Percentiles rank a stretch among this genome's conserved stretches.
phyloP scores from a whole-genome alignment of 2,329 filamentous ascomycete species.

The Tolypocladium sp. region DNA sequence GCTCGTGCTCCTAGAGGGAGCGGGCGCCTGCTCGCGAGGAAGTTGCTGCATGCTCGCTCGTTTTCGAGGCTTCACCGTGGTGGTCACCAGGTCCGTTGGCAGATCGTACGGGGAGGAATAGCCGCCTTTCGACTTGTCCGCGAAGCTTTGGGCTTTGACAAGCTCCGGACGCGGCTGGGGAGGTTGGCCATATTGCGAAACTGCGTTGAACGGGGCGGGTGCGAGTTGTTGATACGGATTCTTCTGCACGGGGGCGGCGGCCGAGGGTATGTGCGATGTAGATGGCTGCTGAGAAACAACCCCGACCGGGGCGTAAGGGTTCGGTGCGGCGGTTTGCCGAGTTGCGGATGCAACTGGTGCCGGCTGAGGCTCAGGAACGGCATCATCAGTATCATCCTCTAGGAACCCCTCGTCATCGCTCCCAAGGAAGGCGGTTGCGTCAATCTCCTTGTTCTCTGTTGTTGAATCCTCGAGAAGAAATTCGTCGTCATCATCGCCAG shows the following conservation, averaged over 20 bases:
- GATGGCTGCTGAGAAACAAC: slow-evolving; percentile 8
- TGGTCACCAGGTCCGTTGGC: slow-evolving; percentile 64
- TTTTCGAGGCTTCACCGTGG: slow-evolving; percentile 55
- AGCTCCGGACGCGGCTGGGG: slow-evolving; percentile 33
- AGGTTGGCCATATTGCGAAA: slow-evolving; percentile 27
- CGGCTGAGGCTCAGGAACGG: slow-evolving; percentile 15
- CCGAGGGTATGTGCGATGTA: slow-evolving; percentile 12
- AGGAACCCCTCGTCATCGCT: slow-evolving; percentile 83
- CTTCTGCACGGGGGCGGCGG: slow-evolving; percentile 5
- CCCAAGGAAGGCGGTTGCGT: slow-evolving; percentile 59
- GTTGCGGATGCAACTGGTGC: slow-evolving; percentile 3
- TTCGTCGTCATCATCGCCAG: slow-evolving; percentile 59
- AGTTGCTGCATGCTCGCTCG: slow-evolving; percentile 50
- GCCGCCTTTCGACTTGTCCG: slow-evolving; percentile 79
- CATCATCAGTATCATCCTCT: slow-evolving; percentile 51
- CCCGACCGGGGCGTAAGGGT: slow-evolving; percentile 16
- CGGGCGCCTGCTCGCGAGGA: slow-evolving; percentile 31
- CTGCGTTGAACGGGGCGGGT: slow-evolving; percentile 11
- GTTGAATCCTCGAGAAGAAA: slow-evolving; percentile 51
- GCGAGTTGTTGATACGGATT: slow-evolving; percentile 15
- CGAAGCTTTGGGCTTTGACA: slow-evolving; percentile 70
- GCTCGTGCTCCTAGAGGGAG: slow-evolving; percentile 55
- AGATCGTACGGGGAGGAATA: slow-evolving; percentile 94
- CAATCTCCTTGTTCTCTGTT: slow-evolving; percentile 35
- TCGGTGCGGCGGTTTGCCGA: slow-evolving; percentile 6